Evolutionary conservation across 2,329 filamentous ascomycete genomes (phyloP), one percentile per base, ranked within the genome.

Genomic region (Coniella vitis): DNA sequence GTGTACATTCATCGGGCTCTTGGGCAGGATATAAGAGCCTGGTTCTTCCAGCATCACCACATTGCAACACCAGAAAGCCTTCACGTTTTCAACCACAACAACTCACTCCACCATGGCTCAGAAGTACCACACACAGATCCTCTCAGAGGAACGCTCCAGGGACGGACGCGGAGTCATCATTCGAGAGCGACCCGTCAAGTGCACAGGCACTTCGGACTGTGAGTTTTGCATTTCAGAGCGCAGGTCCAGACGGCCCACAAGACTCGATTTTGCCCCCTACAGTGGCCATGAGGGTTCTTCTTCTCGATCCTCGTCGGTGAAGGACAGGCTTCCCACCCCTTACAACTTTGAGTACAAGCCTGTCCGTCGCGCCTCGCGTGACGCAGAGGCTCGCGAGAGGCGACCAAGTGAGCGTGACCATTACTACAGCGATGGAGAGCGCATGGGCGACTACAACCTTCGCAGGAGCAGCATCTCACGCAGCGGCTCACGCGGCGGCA

Each of bases 311-410:
- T 52, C 52, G 3, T 48, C 51, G 7, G 38, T 54, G 13, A 49
- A 46, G 20, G 49, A 54, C 20, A 49, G 52, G 16, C 46, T 48
- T 16, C 49, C 52, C 16, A 52, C 49, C 7, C 52, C 52, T 10
- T 54, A 49, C 49, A 45, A 49, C 36, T 47, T 49, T 19, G 46
- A 54, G 4, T 50, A 52, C n/a, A 50, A 31, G 12, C 29, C 52
- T 37, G 38, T 39, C 16, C 51, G 34, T 8, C 22, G 38, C 8
- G 47, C 45, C 16, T 42, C 40, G 20, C 35, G 38, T 4, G 42
- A 52, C 4, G 21, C 38, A 12, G 49, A 52, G 29, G 38, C 22
- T n/a, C 49, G 49, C 17, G 52, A 49, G 17, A 52, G 39, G 36
- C 45, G 43, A 14, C 32, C 38, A 22, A 34, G 49, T 46, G 42